Conservation (phyloP, 1,284 basidiomycete genomes). For the Boletellus dicymbophilus region DNA sequence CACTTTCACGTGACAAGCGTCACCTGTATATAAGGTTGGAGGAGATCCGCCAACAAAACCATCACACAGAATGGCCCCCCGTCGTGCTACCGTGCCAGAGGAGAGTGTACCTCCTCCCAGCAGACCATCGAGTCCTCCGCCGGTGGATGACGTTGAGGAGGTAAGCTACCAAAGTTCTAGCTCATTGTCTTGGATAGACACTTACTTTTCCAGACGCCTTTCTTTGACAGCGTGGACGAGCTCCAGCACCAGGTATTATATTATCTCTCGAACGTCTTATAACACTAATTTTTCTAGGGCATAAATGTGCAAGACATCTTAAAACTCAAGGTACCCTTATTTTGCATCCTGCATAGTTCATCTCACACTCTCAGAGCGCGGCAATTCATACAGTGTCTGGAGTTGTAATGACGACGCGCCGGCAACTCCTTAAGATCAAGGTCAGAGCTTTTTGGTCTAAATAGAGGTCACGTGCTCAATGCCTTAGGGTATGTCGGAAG, state of each 20-base stretch:
- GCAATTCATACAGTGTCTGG: slow-evolving; percentile 81
- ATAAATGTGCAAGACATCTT: slow-evolving; percentile 94
- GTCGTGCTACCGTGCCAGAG: slow-evolving; percentile 26
- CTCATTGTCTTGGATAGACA: background rate
- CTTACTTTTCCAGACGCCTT: slow-evolving; percentile 44
- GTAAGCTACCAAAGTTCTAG: slow-evolving; percentile 23
- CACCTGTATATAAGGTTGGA: slow-evolving; percentile 4
- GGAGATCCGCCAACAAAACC: background rate
- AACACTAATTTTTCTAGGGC: slow-evolving; percentile 52
- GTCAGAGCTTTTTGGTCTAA: slow-evolving; percentile 39
- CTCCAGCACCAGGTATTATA: slow-evolving; percentile 81
- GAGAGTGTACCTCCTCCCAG: slow-evolving; percentile 37
- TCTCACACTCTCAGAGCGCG: slow-evolving; percentile 48
- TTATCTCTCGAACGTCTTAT: background rate
- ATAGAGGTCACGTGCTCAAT: slow-evolving; percentile 7
- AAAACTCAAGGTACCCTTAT: slow-evolving; percentile 75
- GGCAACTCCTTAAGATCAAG: slow-evolving; percentile 91
- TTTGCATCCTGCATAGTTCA: background rate
- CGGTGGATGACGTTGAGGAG: slow-evolving; percentile 46
- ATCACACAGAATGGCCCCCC: slow-evolving; percentile 26
- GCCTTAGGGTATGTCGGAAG: slow-evolving; percentile 77
- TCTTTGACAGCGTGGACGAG: slow-evolving; percentile 83
- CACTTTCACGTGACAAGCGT: slow-evolving; percentile 27
- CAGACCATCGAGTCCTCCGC: slow-evolving; percentile 39
- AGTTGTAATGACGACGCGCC: slow-evolving; percentile 83